phyloP scores from a whole-genome alignment of 2,329 filamentous ascomycete genomes.

The Phialophora tarda region DNA sequence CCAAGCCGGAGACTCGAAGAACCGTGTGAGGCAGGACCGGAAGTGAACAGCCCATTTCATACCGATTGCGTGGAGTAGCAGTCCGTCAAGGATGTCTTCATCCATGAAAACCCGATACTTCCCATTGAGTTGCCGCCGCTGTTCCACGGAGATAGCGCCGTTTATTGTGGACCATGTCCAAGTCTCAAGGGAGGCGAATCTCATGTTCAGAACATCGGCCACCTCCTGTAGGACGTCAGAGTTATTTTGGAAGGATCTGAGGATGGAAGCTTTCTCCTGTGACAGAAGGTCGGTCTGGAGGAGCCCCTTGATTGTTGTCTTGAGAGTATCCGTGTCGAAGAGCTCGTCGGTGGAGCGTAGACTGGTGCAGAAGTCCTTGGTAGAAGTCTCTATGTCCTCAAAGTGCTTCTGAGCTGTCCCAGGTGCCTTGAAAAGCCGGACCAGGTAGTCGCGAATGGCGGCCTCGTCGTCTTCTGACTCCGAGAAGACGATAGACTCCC shows the following conservation, averaged over 20 bases:
- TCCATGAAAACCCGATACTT: conserved; percentile 66
- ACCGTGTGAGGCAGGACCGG: conserved; percentile 48
- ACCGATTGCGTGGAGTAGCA: conserved; percentile 62
- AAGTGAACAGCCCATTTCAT: conserved; percentile 58
- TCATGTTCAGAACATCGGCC: conserved; percentile 63
- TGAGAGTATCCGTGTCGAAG: conserved; percentile 52
- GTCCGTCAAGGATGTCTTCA: conserved; percentile 62
- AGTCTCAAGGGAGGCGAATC: conserved; percentile 56
- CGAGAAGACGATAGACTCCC: conserved; percentile 64
- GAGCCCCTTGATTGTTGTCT: conserved; percentile 56
- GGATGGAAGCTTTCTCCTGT: conserved; percentile 57
- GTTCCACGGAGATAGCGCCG: conserved; percentile 51
- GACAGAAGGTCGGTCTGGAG: conserved; percentile 58
- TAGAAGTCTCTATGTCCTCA: conserved; percentile 47
- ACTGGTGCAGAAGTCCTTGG: conserved; percentile 48
- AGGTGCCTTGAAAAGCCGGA: conserved; percentile 56
- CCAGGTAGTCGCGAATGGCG: conserved; percentile 58
- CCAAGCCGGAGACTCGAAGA: conserved; percentile 52
- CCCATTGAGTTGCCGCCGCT: conserved; percentile 61
- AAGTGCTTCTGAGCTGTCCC: conserved; percentile 52
- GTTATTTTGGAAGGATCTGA: conserved; percentile 59
- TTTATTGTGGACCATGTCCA: conserved; percentile 58
- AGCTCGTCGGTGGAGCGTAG: conserved; percentile 43
- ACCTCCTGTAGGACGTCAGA: conserved; percentile 59
- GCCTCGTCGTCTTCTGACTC: conserved; percentile 53